A percentile compares a stretch with the other conserved stretches of the same genome.
These are phyloP conservation scores for Cordia subcordata DNA, from an alignment of 257 asterid genomes.

Conservation along the genomic window DNA sequence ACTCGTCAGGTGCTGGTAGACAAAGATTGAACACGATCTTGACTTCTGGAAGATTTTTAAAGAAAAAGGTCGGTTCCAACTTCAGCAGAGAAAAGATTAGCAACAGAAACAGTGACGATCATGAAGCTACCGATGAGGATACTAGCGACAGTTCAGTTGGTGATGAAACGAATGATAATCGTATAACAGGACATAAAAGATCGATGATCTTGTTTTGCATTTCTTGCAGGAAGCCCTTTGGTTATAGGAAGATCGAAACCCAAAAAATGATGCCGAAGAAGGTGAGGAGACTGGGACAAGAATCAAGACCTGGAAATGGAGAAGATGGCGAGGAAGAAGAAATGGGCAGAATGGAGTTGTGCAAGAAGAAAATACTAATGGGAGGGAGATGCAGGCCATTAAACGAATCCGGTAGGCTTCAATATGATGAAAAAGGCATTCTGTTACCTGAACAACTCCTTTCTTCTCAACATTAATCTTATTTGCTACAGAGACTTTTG, in stretches of 20 bases:
- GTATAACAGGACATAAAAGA: neutral
- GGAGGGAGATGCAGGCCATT: slow-evolving; percentile 59
- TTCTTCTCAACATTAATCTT: slow-evolving; percentile 8
- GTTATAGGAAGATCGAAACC: slow-evolving; percentile 1
- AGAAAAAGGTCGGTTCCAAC: slow-evolving; percentile 15
- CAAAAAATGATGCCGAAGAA: neutral
- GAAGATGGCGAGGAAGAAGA: slow-evolving; percentile 11
- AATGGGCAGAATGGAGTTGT: slow-evolving; percentile 29
- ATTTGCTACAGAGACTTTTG: neutral
- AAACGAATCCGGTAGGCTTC: slow-evolving; percentile 46
- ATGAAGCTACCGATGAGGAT: neutral
- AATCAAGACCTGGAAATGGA: neutral
- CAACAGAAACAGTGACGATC: slow-evolving; percentile 1
- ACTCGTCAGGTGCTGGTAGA: neutral
- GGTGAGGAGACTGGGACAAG: neutral
- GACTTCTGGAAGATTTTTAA: slow-evolving; percentile 18
- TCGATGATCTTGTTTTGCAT: neutral
- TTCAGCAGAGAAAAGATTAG: slow-evolving; percentile 26
- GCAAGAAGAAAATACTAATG: slow-evolving; percentile 74
- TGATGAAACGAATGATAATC: neutral
- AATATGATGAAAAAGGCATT: slow-evolving; percentile 49
- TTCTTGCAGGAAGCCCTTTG: slow-evolving; percentile 1
- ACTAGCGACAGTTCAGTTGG: neutral
- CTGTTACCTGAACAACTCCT: slow-evolving; percentile 41
- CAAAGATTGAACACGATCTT: neutral